A percentile compares a stretch with the other conserved stretches of the same genome.
Conservation (phyloP, 2,329 filamentous ascomycete genomes). For the Arthrobotrys entomopaga region DNA sequence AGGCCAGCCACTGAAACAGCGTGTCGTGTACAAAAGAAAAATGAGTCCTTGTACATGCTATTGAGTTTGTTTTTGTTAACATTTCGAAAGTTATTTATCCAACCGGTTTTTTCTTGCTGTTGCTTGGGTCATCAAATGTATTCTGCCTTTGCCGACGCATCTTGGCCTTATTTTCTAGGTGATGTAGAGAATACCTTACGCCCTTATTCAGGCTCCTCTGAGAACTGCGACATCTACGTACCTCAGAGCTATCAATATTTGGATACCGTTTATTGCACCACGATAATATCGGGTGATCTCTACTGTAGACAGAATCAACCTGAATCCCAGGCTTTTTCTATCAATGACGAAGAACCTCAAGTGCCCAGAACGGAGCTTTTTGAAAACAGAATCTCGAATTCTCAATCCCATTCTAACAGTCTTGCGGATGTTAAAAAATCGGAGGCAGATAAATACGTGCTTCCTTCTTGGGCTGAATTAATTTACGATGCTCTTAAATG, state of each 20-base stretch:
- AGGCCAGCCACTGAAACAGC: background rate
- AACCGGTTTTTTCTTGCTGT: background rate
- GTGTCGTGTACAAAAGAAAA: background rate
- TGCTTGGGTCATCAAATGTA: background rate
- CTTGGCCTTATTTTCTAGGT: background rate
- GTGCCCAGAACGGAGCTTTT: background rate
- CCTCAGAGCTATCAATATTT: background rate
- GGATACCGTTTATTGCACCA: background rate
- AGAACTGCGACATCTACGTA: background rate
- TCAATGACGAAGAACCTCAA: background rate
- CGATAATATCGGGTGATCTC: background rate
- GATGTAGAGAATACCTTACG: background rate
- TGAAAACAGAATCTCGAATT: background rate
- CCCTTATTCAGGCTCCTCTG: no score
- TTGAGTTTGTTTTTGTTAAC: background rate
- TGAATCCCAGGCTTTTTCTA: background rate
- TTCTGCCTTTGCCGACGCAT: background rate
- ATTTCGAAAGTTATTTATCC: background rate
- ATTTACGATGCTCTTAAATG: background rate
- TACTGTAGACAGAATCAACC: background rate
- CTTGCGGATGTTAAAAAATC: background rate
- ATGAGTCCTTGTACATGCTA: background rate
- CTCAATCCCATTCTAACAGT: background rate
- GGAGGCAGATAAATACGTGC: background rate
- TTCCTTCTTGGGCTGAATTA: background rate